Evolutionary conservation across 2,329 filamentous ascomycete species (phyloP), one percentile per base, ranked within the genome.

Genomic region (Nectriaceae sp.): DNA sequence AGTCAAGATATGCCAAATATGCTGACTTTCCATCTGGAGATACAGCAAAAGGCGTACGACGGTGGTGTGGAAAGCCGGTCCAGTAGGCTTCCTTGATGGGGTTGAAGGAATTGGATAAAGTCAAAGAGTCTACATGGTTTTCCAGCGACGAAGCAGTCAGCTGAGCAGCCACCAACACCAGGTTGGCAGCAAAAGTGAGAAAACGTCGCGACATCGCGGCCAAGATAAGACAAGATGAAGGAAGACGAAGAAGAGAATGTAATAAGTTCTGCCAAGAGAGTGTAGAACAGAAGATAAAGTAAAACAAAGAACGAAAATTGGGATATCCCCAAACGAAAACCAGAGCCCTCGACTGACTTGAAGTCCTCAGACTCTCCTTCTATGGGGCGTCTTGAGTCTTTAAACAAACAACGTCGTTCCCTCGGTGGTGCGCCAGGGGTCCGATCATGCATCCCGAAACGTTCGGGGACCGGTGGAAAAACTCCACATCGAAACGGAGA

Each of bases 41-140:
- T 24, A 83, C 71, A n/a, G 81, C 75, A 52, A 85, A 85, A 5
- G 82, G 82, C 11, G 81, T 84, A 43, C 82, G 76, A 39, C 81
- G 78, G 62, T 85, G 82, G 56, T 85, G 82, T 38, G 80, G 79
- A 39, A 78, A 75, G 18, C 73, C 74, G 13, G 82, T 84, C 81
- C 81, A 84, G 73, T 85, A 85, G 8, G 80, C 75, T 16, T 73
- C 73, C 63, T 81, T 79, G 55, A 84, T 70, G 5, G 81, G 80
- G 58, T 80, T 77, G 66, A 84, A 84, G 26, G 70, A 67, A 52
- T 68, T 67, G 21, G 72, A 68, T n/a, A 84, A 71, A 22, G 72
- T 67, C 42, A 82, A 61, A 41, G 71, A 70, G 51, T 79, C 65
- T 47, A 68, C 66, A 39, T 67, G 62, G 39, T 33, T 64, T 42